Evolutionary conservation across 129 eudicot species (phyloP).

Genomic region (Flaveria ramosissima): DNA sequence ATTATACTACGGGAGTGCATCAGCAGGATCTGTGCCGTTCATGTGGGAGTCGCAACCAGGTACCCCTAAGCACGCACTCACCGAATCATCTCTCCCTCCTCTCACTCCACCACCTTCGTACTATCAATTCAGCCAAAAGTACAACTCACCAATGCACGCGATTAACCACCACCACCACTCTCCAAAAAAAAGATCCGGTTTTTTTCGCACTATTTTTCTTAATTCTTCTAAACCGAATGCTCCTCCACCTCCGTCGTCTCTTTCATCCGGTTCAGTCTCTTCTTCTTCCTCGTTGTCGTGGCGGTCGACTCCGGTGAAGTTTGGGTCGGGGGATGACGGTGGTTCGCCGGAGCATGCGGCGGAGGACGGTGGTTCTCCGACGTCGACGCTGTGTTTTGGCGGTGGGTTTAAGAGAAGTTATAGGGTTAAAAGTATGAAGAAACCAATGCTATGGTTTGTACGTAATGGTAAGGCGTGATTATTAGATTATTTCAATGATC

Average conservation of each 20-base stretch:
- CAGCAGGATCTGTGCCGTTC: conserved; percentile 73
- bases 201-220: conserved; percentile 37
- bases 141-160: conserved; percentile 19
- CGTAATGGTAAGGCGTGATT: conserved; percentile 37
- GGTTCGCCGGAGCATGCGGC: conserved; percentile 24
- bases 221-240: conserved; percentile 16
- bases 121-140: conserved; percentile 14
- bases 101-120: conserved; percentile 83
- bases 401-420: conserved; percentile 20
- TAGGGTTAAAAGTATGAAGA: conserved; percentile 48
- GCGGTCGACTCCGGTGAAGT: too few relatives aligned
- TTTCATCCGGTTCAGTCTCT: conserved; percentile 39
- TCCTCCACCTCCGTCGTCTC: conserved; percentile 34
- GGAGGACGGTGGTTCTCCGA: conserved; percentile 45
- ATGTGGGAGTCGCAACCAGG: conserved; percentile 87
- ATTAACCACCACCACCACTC: conserved; percentile 14
- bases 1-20: conserved; percentile 60
- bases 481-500: background rate
- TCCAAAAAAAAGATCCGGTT: conserved; percentile 32
- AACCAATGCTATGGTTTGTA: conserved; percentile 44
- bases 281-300: conserved; percentile 28
- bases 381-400: conserved; percentile 54
- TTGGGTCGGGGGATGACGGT: background rate
- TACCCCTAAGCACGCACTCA: conserved; percentile 62
- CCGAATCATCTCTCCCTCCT: conserved; percentile 53